Percentiles rank a stretch among this genome's conserved stretches.
phyloP scores from a whole-genome alignment of 345 rosid species.

The Arabidopsis arenosa region DNA sequence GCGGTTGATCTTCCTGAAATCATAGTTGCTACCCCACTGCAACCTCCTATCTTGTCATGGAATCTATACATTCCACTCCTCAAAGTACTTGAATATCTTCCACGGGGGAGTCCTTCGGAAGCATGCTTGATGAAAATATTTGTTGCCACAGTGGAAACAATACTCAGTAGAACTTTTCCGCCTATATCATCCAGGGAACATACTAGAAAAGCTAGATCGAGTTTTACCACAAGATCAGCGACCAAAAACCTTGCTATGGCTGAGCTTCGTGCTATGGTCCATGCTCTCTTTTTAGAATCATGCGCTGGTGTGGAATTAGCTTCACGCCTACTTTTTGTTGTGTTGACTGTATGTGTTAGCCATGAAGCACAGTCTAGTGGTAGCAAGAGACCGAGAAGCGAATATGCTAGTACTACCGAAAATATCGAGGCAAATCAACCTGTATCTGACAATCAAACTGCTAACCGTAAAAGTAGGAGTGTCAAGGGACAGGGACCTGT shows the following conservation, averaged over 20 bases:
- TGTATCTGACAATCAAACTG: conserved; percentile 48
- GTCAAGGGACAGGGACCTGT: conserved; percentile 88
- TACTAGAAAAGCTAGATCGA: conserved; percentile 57
- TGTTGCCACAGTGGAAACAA: conserved; percentile 94
- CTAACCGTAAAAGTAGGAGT: conserved; percentile 55
- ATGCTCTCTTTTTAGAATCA: conserved; percentile 90
- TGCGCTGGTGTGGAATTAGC: conserved; percentile 92
- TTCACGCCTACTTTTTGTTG: conserved; percentile 92
- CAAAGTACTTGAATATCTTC: conserved; percentile 97
- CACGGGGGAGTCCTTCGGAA: conserved; percentile 97
- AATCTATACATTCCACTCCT: conserved; percentile 95
- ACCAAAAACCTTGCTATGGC: conserved; percentile 92
- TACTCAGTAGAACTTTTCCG: conserved; percentile 88
- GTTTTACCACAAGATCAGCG: conserved; percentile 62
- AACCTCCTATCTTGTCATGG: conserved; percentile 93
- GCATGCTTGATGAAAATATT: conserved; percentile 98
- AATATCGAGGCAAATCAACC: conserved; percentile 49
- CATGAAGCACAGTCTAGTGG: conserved; percentile 90
- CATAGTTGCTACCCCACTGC: conserved; percentile 89
- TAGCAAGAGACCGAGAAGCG: conserved; percentile 71
- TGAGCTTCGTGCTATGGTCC: conserved; percentile 97
- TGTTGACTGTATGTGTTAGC: conserved; percentile 93
- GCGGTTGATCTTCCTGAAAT: conserved; percentile 98
- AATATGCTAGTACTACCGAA: conserved; percentile 52
- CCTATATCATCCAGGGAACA: conserved; percentile 63